Base-by-base conservation (phyloP, 768 basidiomycete species). In the Xanthoconium purpureum region DNA sequence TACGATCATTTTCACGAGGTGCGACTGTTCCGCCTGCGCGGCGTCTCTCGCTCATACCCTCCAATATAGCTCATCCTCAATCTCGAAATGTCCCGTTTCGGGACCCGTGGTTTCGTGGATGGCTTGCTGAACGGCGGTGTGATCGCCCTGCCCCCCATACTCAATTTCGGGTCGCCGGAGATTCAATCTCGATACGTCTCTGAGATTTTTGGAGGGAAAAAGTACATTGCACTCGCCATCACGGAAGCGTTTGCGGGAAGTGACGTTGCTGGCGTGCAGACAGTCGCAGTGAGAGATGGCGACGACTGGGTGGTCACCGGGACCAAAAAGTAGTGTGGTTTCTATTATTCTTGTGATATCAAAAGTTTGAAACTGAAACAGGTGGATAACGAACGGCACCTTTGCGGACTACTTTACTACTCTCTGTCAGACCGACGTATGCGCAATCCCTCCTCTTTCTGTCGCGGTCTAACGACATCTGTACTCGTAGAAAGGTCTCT, bases 1-100 rank as follows among this genome's bases (percentile, higher is more conserved):
- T 98, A 89, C 64, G 91, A 97, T 71, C 94, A 95, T 66, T 98
- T 98, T 79, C 88, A 97, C 66, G 95, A 92, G 77, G 88, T 87
- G 54, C 35, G 17, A 14, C 57, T 12, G 63, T 58, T n/a, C 33
- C 28, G 28, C 14, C 38, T 35, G 43, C 2, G 24, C 17, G 6
- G 6, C 6, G 13, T n/a, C 33, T 43, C 12, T 33, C 17, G 47
- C 55, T 55, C 48, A 61, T 24, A n/a, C 40, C 20, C 17, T 38
- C 5, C 24, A 33, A 50, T 48, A 35, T 58, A 91, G 89, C 78
- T 86, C 44, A 89, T 92, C 57, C 78, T 92, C 54, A 85, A 90
- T 60, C 82, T 86, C 39, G 96, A 98, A 71, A 76, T 97, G 24
- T 82, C 84, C 5, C 85, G 94, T 14, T 84, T 91, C 50, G 90